Conservation (phyloP, 345 rosid genomes). For the Sonneratia caseolaris region DNA sequence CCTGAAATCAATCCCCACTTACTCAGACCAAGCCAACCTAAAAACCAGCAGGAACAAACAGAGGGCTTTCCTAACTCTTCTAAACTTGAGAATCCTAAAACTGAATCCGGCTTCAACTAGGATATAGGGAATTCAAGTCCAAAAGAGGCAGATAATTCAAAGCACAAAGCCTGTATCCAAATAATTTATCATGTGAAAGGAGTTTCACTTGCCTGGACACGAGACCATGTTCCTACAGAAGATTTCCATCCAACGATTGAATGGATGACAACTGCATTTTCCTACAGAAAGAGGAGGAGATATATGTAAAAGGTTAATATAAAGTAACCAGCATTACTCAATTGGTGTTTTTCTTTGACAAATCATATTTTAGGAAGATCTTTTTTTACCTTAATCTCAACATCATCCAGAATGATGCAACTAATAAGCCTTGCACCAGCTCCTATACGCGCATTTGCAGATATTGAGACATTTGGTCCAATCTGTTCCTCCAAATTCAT, state of each 20-base stretch:
- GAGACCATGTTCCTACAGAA: slow-evolving; percentile 86
- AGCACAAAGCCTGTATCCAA: neutral
- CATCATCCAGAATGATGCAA: slow-evolving; percentile 87
- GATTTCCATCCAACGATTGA: slow-evolving; percentile 95
- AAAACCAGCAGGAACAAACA: neutral
- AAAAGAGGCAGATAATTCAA: neutral
- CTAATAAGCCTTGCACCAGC: slow-evolving; percentile 86
- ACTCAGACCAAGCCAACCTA: neutral
- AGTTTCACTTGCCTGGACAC: slow-evolving; percentile 67
- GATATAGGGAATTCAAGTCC: neutral
- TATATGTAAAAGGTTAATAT: neutral
- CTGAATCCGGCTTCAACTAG: neutral
- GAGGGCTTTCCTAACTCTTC: neutral
- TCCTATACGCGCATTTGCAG: slow-evolving; percentile 90
- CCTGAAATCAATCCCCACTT: slow-evolving; percentile 33
- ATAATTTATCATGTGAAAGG: neutral
- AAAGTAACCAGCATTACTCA: neutral
- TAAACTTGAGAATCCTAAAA: neutral
- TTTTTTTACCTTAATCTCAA: slow-evolving; percentile 53
- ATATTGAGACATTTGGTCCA: slow-evolving; percentile 86
- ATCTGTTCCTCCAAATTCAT: slow-evolving; percentile 36
- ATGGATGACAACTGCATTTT: slow-evolving; percentile 76
- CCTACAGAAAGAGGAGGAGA: slow-evolving; percentile 31
- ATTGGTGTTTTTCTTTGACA: neutral
- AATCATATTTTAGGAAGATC: slow-evolving; percentile 12